Conservation (phyloP, 805 yeast species). For the Kockiozyma suomiensis region DNA sequence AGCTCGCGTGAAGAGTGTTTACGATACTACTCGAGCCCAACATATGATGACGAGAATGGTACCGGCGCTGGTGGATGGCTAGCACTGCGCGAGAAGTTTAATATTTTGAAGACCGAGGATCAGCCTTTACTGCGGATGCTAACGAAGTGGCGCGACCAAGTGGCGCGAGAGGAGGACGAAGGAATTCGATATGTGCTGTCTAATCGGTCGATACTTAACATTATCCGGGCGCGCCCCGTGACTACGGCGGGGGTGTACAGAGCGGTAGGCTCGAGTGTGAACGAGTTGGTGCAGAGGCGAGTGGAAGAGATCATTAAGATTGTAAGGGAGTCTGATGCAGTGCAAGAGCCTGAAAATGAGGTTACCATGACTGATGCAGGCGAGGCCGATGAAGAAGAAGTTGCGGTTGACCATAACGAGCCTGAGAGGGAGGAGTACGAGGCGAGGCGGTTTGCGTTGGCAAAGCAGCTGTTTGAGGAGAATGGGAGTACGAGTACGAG, state of each 20-base stretch:
- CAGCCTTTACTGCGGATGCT: slow-evolving; percentile 61
- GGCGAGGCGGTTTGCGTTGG: slow-evolving; percentile 7
- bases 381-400: neutral
- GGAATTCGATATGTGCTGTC: slow-evolving; percentile 82
- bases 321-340: neutral
- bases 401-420: neutral
- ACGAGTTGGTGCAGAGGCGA: slow-evolving; percentile 11
- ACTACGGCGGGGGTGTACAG: slow-evolving; percentile 58
- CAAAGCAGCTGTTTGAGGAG: slow-evolving; percentile 10
- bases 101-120: slow-evolving; percentile 53
- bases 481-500: neutral
- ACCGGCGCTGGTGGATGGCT: slow-evolving; percentile 62
- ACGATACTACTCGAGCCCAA: slow-evolving; percentile 78
- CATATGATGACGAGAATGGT: slow-evolving; percentile 49
- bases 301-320: slow-evolving; percentile 12
- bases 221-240: slow-evolving; percentile 62
- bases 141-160: slow-evolving; percentile 78
- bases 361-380: neutral
- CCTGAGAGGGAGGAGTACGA: slow-evolving; percentile 3
- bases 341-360: neutral
- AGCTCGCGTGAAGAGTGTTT: slow-evolving; percentile 79
- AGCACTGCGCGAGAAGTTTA: slow-evolving; percentile 62
- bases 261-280: slow-evolving; percentile 43
- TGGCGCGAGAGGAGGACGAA: slow-evolving; percentile 80
- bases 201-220: slow-evolving; percentile 67